These are phyloP conservation scores for Euryodendron excelsum DNA, from an alignment of 148 eudicot genomes.

Conservation along the genomic window DNA sequence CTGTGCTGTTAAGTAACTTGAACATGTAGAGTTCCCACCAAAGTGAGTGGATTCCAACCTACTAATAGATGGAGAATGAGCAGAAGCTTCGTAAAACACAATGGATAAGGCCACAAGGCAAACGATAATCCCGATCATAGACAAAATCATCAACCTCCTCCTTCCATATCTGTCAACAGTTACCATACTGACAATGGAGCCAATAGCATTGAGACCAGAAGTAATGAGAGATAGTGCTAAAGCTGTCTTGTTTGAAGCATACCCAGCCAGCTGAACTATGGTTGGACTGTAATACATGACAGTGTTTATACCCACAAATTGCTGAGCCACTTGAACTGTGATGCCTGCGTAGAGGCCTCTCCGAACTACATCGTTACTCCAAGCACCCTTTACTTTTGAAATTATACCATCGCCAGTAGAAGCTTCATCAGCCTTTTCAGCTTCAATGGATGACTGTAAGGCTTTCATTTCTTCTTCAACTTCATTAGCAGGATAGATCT, in stretches of 20 bases:
- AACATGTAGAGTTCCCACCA: constrained; percentile 62
- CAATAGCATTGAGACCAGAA: constrained; percentile 74
- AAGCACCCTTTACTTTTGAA: constrained; percentile 48
- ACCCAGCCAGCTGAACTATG: constrained; percentile 80
- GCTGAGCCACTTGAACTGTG: constrained; percentile 75
- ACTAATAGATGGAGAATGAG: constrained; percentile 45
- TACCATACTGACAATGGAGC: constrained; percentile 64
- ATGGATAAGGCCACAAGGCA: constrained; percentile 48
- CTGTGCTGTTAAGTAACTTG: constrained; percentile 32
- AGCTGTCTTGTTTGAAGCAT: constrained; percentile 76
- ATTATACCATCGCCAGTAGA: constrained; percentile 35
- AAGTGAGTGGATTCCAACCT: constrained; percentile 41
- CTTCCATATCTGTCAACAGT: constrained; percentile 80
- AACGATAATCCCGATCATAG: constrained; percentile 60
- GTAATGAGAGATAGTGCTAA: constrained; percentile 77
- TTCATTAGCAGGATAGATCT: constrained; percentile 62
- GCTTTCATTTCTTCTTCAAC: constrained; percentile 64
- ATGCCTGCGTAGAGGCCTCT: constrained; percentile 80
- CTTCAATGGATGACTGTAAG: constrained; percentile 49
- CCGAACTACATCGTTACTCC: constrained; percentile 52
- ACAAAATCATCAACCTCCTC: constrained; percentile 68
- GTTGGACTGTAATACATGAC: constrained; percentile 91
- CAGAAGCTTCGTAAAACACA: constrained; percentile 48
- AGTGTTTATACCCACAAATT: constrained; percentile 80
- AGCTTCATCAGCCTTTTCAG: constrained; percentile 45